Percentiles rank a stretch among this genome's conserved stretches.
Evolutionary conservation across 192 early-diverging fungal species (phyloP).

Genomic region (Gamsiella multidivaricata): DNA sequence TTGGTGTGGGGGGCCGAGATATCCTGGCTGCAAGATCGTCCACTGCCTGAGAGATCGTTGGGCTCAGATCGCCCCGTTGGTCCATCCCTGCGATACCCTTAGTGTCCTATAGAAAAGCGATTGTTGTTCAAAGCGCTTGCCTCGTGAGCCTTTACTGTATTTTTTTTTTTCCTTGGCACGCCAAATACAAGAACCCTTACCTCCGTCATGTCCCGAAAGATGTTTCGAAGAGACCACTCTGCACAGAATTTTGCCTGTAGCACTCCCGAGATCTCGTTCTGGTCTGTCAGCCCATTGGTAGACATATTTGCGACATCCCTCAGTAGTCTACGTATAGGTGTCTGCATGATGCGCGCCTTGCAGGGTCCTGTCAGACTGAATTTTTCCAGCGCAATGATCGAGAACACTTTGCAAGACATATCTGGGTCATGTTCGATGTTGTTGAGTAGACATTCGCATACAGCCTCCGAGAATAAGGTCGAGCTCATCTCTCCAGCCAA

Average conservation of each 20-base stretch:
- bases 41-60: slow-evolving; percentile 7
- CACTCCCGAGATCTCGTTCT: slow-evolving; percentile 41
- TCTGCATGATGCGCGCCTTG: slow-evolving; percentile 49
- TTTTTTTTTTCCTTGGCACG: neutral
- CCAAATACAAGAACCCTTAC: slow-evolving; percentile 13
- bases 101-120: neutral
- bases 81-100: neutral
- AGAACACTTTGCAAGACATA: slow-evolving; percentile 60
- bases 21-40: too few relatives aligned
- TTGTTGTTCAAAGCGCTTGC: neutral
- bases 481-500: slow-evolving; percentile 66
- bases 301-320: slow-evolving; percentile 33
- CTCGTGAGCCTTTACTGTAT: too few relatives aligned
- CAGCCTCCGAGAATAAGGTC: slow-evolving; percentile 57
- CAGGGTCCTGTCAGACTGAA: slow-evolving; percentile 65
- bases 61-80: neutral
- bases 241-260: slow-evolving; percentile 62
- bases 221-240: slow-evolving; percentile 62
- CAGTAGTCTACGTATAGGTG: slow-evolving; percentile 38
- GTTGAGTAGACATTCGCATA: slow-evolving; percentile 58
- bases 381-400: slow-evolving; percentile 67
- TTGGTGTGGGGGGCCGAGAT: too few relatives aligned
- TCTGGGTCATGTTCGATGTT: slow-evolving; percentile 56
- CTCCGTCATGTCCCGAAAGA: slow-evolving; percentile 55
- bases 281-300: slow-evolving; percentile 22